Base-by-base conservation (phyloP, 305 asterid species). In the Euphrasia arctica region DNA sequence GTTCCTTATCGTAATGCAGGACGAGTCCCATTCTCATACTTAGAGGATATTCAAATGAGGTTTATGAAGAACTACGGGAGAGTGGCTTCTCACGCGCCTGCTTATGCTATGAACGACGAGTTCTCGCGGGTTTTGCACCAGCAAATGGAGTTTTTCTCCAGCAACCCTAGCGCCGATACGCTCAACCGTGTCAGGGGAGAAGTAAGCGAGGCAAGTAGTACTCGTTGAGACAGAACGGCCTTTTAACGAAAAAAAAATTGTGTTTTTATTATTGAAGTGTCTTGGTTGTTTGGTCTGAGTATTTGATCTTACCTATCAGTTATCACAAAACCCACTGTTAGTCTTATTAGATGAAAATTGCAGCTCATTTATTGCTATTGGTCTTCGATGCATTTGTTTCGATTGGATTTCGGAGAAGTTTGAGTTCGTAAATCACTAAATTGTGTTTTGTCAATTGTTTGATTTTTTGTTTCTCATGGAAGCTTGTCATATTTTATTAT, bases 101-200 rank as follows among this genome's bases (percentile, higher is more conserved):
- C 98, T 60, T 92, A 92, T 68, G 87, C 97, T 11, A 92, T 92
- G 97, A 92, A 92, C 72, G 98, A 92, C 78, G 97, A 92, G 74
- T 87, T 89, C 76, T 92, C 98, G 10, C 82, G 98, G 81, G 97
- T 92, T 69, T 75, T 92, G 74, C 98, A 92, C 80, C 97, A 87
- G 77, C 98, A 92, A 79, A 92, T 92, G 98, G 98, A 92, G 78
- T 92, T 87, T 60, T 92, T 84, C 80, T 92, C 98, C 55, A 92
- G 97, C 69, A 92, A 86, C 75, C 95, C 95, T 25, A 86, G 85
- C 75, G 96, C 91, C 31, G 98, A 89, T 82, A 81, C 98, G 0
- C 84, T 92, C 61, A 87, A 80, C 72, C 97, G 91, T 45, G 95
- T 92, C 50, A 75, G 93, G 74, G 95, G 97, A 68, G 98, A 89